Evolutionary conservation across 371 early-diverging fungal species (phyloP), one percentile per base, ranked within the genome.

Genomic region (Nematocida ironsii): DNA sequence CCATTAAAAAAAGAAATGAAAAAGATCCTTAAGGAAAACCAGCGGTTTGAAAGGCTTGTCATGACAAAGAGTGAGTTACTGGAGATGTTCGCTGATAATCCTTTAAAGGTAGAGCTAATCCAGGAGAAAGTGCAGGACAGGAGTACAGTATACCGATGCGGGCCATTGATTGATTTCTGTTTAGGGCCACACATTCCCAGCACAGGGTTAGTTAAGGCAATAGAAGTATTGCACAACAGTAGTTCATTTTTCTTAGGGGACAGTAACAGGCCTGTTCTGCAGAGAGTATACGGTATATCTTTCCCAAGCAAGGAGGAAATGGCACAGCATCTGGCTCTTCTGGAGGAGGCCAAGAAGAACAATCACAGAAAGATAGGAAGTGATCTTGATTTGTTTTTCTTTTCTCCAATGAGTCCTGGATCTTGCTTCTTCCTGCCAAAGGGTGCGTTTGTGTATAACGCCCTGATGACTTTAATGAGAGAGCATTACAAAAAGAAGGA

Each of bases 191-290:
- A 99, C 86, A 90, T 99, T 73, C 93, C 93, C 69, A 89, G 91
- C 88, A 97, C 98, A 47, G 93, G 94, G 52, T 89, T 91, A 74
- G 92, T 98, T 84, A 96, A 95, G 89, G 90, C 95, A 18, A 91
- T 98, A 72, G 90, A 92, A 27, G 90, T 99, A 62, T 54, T 72
- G n/a, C 72, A 92, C 91, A 94, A 94, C 90, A 94, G 96, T 67
- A 89, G 95, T 42, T 93, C 96, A 20, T 97, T 98, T 90, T 98
- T 97, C 86, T 89, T 97, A 87, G 96, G 95, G 82, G 95, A 97
- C 87, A 90, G 94, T 68, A 92, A 91, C 83, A 95, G 96, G 85
- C 94, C 94, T 80, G 93, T 94, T 39, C 90, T 99, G 44, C 97
- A 97, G 88, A 93, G 99, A 86, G 89, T 98, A 68, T 97, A 97